Evolutionary conservation across 2,329 filamentous ascomycete genomes (phyloP).

Genomic region (Fusarium nygamai): DNA sequence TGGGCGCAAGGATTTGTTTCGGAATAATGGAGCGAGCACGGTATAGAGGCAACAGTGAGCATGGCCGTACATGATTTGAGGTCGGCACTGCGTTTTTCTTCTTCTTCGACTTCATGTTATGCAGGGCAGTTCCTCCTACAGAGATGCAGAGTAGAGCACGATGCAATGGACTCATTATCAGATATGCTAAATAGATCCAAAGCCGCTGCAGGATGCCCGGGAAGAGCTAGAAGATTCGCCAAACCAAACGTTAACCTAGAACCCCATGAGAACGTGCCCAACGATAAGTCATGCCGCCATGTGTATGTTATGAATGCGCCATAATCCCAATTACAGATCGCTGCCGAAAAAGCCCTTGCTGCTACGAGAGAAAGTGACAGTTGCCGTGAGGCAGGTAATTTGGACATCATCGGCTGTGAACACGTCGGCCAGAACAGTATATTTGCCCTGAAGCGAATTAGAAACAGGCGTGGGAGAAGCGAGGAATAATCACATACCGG

Average conservation of each 20-base stretch:
- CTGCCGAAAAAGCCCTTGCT: slow-evolving; percentile 52
- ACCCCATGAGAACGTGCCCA: slow-evolving; percentile 32
- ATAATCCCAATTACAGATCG: slow-evolving; percentile 51
- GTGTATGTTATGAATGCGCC: slow-evolving; percentile 17
- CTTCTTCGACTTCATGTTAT: background rate
- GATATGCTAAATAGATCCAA: slow-evolving; percentile 37
- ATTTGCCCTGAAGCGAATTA: slow-evolving; percentile 74
- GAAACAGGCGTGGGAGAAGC: slow-evolving; percentile 31
- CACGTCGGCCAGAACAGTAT: slow-evolving; percentile 88
- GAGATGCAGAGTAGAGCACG: slow-evolving; percentile 4
- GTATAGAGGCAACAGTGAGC: background rate
- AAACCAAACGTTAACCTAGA: slow-evolving; percentile 27
- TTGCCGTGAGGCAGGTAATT: slow-evolving; percentile 88
- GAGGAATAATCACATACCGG: slow-evolving; percentile 69
- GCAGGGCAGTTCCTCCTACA: slow-evolving; percentile 5
- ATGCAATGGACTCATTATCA: slow-evolving; percentile 25
- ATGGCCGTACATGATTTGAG: background rate
- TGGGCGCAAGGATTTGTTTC: slow-evolving; percentile 11
- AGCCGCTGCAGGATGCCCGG: slow-evolving; percentile 36
- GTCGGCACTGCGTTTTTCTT: slow-evolving; percentile 10
- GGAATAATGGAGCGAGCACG: background rate
- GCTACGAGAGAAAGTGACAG: slow-evolving; percentile 65
- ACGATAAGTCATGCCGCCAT: slow-evolving; percentile 20
- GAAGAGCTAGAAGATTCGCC: slow-evolving; percentile 37
- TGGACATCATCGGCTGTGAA: slow-evolving; percentile 75